Evolutionary conservation across 2,329 filamentous ascomycete species (phyloP).

Genomic region (Phaeosphaeria sp.): DNA sequence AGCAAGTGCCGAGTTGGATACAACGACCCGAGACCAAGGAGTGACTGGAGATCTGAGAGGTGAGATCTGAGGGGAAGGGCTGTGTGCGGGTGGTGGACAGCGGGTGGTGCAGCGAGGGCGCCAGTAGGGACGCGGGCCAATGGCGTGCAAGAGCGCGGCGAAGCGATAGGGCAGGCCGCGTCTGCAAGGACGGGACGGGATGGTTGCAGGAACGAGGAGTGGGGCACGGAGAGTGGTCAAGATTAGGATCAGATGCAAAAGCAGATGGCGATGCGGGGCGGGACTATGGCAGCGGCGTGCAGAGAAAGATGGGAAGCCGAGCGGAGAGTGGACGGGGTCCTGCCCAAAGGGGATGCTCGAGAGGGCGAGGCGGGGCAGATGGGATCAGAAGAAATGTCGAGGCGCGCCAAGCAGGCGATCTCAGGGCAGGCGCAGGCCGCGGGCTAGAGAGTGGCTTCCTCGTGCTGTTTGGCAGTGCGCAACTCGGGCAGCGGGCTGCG

Average conservation of each 20-base stretch:
- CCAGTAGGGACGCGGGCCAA: constrained; percentile 14
- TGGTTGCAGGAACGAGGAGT: neutral
- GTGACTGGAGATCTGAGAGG: constrained; percentile 9
- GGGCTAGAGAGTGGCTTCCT: neutral
- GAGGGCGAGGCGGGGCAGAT: constrained; percentile 31
- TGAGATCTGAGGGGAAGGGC: constrained; percentile 10
- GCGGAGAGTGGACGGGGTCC: constrained; percentile 14
- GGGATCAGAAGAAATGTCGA: constrained; percentile 26
- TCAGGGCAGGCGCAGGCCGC: constrained; percentile 30
- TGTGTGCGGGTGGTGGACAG: neutral
- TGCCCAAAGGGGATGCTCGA: constrained; percentile 29
- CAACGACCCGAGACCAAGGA: constrained; percentile 18
- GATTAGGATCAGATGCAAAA: neutral
- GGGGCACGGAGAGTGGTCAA: constrained; percentile 5
- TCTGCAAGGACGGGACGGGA: neutral
- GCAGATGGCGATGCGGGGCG: neutral
- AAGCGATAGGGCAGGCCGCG: constrained; percentile 1
- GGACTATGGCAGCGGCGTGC: constrained; percentile 21
- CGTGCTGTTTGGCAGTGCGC: neutral
- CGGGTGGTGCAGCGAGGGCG: constrained; percentile 34
- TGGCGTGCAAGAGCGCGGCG: constrained; percentile 8
- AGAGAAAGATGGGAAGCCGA: constrained; percentile 1
- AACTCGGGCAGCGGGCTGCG: neutral
- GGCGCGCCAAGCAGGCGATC: constrained; percentile 3
- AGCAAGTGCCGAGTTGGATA: constrained; percentile 13